Conservation (phyloP, 768 basidiomycete genomes). For the Leccinum broughii region DNA sequence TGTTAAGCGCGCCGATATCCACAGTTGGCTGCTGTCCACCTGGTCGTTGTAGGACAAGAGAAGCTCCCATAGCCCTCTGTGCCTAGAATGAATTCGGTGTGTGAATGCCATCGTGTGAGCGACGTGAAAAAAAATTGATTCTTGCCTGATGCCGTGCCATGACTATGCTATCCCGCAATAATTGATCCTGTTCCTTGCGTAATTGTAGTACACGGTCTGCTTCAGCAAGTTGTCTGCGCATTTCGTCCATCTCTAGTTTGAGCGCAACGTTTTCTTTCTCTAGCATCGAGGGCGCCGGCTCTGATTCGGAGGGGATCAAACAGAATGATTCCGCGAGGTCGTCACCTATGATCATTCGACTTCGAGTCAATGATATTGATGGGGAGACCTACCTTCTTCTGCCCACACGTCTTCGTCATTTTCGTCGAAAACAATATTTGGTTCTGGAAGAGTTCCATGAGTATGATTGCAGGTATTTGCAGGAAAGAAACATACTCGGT, state of each 20-base stretch:
- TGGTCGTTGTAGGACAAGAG: slow-evolving; percentile 53
- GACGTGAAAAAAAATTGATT: not conserved
- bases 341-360: slow-evolving; percentile 41
- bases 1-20: slow-evolving; percentile 58
- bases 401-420: slow-evolving; percentile 61
- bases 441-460: slow-evolving; percentile 23
- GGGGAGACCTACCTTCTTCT: slow-evolving; percentile 56
- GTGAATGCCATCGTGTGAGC: slow-evolving; percentile 3
- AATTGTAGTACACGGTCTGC: slow-evolving; percentile 65
- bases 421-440: slow-evolving; percentile 36
- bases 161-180: slow-evolving; percentile 79
- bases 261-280: slow-evolving; percentile 69
- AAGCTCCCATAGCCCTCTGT: slow-evolving; percentile 75
- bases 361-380: not conserved
- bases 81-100: slow-evolving; percentile 47
- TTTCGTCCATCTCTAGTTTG: slow-evolving; percentile 56
- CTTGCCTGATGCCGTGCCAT: slow-evolving; percentile 67
- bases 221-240: slow-evolving; percentile 57
- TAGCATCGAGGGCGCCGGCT: slow-evolving; percentile 47
- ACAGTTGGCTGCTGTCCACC: slow-evolving; percentile 37
- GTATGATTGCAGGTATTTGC: not conserved
- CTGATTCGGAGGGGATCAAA: slow-evolving; percentile 64
- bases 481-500: slow-evolving; percentile 18
- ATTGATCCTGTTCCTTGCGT: slow-evolving; percentile 76
- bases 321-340: slow-evolving; percentile 65